Conservation (phyloP, 1,284 basidiomycete species). For the Flammula alnicola region DNA sequence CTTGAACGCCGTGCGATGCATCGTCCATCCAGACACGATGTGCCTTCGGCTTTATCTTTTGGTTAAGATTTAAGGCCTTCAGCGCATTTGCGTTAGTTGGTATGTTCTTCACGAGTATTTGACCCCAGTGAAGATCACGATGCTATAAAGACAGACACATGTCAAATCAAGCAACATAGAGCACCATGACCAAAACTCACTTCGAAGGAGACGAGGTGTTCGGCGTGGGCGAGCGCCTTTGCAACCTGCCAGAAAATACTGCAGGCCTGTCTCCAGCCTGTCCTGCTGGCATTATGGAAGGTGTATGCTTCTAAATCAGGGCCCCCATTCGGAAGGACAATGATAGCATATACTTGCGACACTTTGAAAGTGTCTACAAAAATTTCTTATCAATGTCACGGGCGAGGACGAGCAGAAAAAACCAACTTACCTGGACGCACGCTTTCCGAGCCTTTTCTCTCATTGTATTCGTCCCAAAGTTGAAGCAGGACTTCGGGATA, state of each 20-base stretch:
- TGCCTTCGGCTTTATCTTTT: slow-evolving; percentile 28
- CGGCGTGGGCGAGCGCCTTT: slow-evolving; percentile 77
- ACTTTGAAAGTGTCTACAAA: slow-evolving; percentile 69
- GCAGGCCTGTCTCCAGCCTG: slow-evolving; percentile 85
- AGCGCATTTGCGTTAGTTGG: slow-evolving; percentile 37
- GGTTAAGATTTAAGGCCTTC: slow-evolving; percentile 36
- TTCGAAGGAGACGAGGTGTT: slow-evolving; percentile 84
- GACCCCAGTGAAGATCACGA: slow-evolving; percentile 98
- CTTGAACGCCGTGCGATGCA: slow-evolving; percentile 61
- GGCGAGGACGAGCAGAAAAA: slow-evolving; percentile 4
- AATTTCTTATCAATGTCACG: neutral
- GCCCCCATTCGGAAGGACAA: slow-evolving; percentile 89
- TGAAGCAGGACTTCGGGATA: slow-evolving; percentile 82
- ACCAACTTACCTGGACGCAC: slow-evolving; percentile 75
- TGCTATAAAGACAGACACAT: slow-evolving; percentile 58
- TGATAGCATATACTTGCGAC: slow-evolving; percentile 85
- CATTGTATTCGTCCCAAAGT: slow-evolving; percentile 87
- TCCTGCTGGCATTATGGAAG: slow-evolving; percentile 57
- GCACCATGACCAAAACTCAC: slow-evolving; percentile 46
- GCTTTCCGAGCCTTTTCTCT: slow-evolving; percentile 78
- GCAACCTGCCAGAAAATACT: slow-evolving; percentile 92
- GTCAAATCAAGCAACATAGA: neutral
- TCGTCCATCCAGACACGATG: slow-evolving; percentile 61
- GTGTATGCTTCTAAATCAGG: slow-evolving; percentile 85
- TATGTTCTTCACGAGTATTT: slow-evolving; percentile 81